Conservation (phyloP, 2,329 filamentous ascomycete species). For the Triangularia setosa region DNA sequence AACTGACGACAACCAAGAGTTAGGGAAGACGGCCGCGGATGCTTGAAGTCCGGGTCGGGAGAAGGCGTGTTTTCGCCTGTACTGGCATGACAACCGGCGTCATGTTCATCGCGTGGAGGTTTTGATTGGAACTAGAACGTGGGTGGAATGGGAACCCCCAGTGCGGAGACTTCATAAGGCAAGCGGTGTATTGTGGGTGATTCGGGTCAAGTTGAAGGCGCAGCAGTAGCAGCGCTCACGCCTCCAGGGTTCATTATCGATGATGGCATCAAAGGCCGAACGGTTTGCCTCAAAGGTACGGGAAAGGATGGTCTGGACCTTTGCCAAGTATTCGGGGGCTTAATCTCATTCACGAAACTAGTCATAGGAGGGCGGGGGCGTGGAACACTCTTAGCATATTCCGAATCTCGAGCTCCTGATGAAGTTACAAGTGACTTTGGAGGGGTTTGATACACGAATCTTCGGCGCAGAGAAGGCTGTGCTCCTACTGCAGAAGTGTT, state of each 20-base stretch:
- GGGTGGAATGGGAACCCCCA: background rate
- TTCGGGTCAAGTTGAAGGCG: background rate
- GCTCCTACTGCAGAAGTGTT: background rate
- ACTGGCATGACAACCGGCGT: background rate
- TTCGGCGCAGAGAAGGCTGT: background rate
- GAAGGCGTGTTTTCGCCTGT: background rate
- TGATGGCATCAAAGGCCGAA: background rate
- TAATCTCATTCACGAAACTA: background rate
- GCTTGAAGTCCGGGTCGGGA: background rate
- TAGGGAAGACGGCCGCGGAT: too few relatives aligned
- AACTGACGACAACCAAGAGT: too few relatives aligned
- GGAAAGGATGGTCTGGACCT: background rate
- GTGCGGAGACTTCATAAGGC: background rate
- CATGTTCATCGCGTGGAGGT: background rate
- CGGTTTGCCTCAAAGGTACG: background rate
- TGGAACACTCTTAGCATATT: background rate
- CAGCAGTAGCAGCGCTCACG: background rate
- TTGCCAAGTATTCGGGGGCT: background rate
- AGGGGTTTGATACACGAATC: background rate
- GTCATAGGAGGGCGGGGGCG: background rate
- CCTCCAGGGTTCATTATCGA: background rate
- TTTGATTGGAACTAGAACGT: too few relatives aligned
- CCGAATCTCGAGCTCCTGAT: background rate
- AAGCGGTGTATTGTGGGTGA: background rate
- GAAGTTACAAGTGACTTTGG: background rate